Conservation (phyloP, 768 basidiomycete genomes). For the Tremella fuciformis region DNA sequence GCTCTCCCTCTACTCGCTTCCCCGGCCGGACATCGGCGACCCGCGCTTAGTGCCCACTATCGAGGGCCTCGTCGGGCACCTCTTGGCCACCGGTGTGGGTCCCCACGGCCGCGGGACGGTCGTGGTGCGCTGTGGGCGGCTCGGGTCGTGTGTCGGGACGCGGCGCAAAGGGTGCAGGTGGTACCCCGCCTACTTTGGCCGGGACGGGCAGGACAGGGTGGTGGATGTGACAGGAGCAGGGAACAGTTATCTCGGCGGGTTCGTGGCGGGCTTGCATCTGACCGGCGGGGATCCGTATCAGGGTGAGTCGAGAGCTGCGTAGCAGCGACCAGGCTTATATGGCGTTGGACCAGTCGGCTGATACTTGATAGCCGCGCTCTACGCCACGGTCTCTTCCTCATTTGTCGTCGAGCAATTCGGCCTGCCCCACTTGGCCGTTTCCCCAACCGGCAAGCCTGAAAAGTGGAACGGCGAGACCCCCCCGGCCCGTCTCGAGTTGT, state of each 20-base stretch:
- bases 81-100: slow-evolving; percentile 36
- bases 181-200: slow-evolving; percentile 38
- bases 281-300: slow-evolving; percentile 27
- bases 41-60: slow-evolving; percentile 20
- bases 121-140: slow-evolving; percentile 34
- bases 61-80: slow-evolving; percentile 28
- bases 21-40: slow-evolving; percentile 12
- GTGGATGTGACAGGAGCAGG: slow-evolving; percentile 27
- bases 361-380: slow-evolving; percentile 32
- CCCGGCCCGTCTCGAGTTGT: slow-evolving; percentile 16
- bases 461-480: slow-evolving; percentile 38
- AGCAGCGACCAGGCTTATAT: background rate
- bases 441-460: slow-evolving; percentile 11
- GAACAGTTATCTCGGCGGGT: slow-evolving; percentile 44
- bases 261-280: slow-evolving; percentile 31
- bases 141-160: slow-evolving; percentile 38
- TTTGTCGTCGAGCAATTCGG: slow-evolving; percentile 44
- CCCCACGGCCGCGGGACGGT: slow-evolving; percentile 25
- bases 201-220: slow-evolving; percentile 32
- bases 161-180: slow-evolving; percentile 28
- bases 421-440: slow-evolving; percentile 21
- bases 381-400: slow-evolving; percentile 43
- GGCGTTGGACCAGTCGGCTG: background rate
- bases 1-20: slow-evolving; percentile 26
- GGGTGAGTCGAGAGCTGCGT: slow-evolving; percentile 23